Conservation (phyloP, 2,329 filamentous ascomycete species). For the Diaporthe destruens region DNA sequence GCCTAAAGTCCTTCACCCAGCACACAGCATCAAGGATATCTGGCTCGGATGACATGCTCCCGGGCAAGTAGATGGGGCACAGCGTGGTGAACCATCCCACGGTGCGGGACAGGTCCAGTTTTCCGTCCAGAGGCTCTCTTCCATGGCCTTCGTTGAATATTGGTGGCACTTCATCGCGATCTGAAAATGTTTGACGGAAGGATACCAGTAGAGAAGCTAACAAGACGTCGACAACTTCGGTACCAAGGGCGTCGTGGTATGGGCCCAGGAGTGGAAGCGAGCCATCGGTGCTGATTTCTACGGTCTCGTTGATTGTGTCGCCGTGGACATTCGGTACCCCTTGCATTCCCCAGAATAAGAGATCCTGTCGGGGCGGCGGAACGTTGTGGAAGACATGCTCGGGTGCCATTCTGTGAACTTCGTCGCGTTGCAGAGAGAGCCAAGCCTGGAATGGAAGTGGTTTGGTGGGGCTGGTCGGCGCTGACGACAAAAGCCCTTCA, state of each 20-base stretch:
- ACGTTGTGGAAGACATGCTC: slow-evolving; percentile 1
- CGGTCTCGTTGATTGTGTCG: neutral
- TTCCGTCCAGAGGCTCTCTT: slow-evolving; percentile 2
- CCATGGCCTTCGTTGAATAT: slow-evolving; percentile 17
- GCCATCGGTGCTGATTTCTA: neutral
- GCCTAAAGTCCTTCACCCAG: slow-evolving; percentile 11
- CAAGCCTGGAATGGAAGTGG: slow-evolving; percentile 12
- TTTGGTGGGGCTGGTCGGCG: neutral
- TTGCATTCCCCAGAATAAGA: slow-evolving; percentile 15
- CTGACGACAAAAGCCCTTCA: neutral
- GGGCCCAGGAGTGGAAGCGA: neutral
- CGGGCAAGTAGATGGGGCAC: neutral
- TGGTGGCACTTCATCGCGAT: neutral
- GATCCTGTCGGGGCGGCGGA: neutral
- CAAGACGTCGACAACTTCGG: slow-evolving; percentile 8
- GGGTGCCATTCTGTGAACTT: neutral
- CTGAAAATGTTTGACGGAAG: slow-evolving; percentile 11
- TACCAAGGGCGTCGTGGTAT: neutral
- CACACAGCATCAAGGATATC: neutral
- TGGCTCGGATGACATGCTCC: neutral
- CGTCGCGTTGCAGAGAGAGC: slow-evolving; percentile 12
- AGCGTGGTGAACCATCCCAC: slow-evolving; percentile 14
- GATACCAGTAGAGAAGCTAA: slow-evolving; percentile 2
- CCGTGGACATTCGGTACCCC: slow-evolving; percentile 2
- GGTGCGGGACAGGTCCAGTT: slow-evolving; percentile 1